Percentiles rank a stretch among this genome's conserved stretches.
Evolutionary conservation across 2,329 filamentous ascomycete species (phyloP).

Genomic region (Chaetomium globosum): DNA sequence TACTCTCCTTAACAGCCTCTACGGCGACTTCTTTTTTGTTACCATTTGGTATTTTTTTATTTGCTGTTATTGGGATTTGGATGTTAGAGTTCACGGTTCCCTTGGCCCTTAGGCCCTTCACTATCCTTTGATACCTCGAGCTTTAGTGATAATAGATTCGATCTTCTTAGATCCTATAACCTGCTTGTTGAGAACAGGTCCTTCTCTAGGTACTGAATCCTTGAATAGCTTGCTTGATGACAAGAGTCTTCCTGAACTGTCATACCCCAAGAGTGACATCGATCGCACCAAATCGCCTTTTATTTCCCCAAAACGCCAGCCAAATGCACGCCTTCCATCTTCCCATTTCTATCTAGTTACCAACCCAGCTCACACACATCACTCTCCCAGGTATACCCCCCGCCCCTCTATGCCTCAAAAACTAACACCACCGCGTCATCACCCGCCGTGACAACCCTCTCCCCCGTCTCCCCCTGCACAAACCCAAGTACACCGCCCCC

Average conservation of each 20-base stretch:
- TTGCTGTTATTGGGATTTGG: not conserved
- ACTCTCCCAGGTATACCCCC: not conserved
- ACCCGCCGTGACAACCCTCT: constrained; percentile 81
- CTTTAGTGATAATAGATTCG: not conserved
- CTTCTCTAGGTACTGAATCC: not conserved
- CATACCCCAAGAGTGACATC: not conserved
- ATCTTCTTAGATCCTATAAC: not conserved
- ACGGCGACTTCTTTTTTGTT: not conserved
- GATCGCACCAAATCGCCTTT: not conserved
- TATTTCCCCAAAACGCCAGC: not conserved
- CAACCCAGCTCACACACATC: constrained; percentile 1
- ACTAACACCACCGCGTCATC: constrained; percentile 76
- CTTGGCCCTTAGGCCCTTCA: not conserved
- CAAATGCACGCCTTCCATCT: not conserved
- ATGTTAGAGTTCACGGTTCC: constrained; percentile 3
- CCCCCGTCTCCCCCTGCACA: constrained; percentile 75
- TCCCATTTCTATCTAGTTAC: not conserved
- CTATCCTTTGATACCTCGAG: constrained; percentile 7
- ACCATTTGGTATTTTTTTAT: not conserved
- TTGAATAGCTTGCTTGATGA: not conserved
- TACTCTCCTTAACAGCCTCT: constrained; percentile 9
- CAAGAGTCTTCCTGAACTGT: not conserved
- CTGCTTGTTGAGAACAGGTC: not conserved
- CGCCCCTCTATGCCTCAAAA: constrained; percentile 55
- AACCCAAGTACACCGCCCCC: constrained; percentile 89